These are phyloP conservation scores for Candida maltosa DNA, from an alignment of 805 yeast species.

Conservation along the genomic window DNA sequence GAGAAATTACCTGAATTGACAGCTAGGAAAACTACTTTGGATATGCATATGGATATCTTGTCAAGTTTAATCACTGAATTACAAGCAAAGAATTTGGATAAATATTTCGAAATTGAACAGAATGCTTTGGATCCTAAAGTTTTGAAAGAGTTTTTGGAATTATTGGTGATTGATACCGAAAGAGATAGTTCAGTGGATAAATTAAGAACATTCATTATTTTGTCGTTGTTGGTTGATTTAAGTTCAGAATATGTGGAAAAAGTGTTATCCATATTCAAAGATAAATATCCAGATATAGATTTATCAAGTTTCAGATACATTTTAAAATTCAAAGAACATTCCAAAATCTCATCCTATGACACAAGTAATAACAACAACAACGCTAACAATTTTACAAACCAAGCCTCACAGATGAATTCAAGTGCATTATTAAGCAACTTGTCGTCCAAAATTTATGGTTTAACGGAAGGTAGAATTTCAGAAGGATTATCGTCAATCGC, in stretches of 20 bases:
- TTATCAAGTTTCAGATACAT: slow-evolving; percentile 67
- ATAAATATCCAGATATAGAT: slow-evolving; percentile 50
- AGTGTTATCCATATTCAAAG: slow-evolving; percentile 60
- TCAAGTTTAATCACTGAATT: slow-evolving; percentile 79
- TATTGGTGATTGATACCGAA: slow-evolving; percentile 48
- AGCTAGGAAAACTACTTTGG: slow-evolving; percentile 81
- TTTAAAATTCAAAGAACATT: slow-evolving; percentile 70
- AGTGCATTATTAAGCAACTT: slow-evolving; percentile 68
- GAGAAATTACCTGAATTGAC: slow-evolving; percentile 91
- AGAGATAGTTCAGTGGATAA: slow-evolving; percentile 73
- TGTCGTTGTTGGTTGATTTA: slow-evolving; percentile 52
- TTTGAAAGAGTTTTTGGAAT: slow-evolving; percentile 56
- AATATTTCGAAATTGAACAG: slow-evolving; percentile 93
- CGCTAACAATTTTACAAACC: slow-evolving; percentile 11
- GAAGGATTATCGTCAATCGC: slow-evolving; percentile 90
- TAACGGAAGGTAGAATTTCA: slow-evolving; percentile 78
- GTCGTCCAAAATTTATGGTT: slow-evolving; percentile 73
- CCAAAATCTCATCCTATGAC: slow-evolving; percentile 16
- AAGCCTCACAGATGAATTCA: slow-evolving; percentile 38
- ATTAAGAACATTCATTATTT: slow-evolving; percentile 82
- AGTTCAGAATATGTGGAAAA: slow-evolving; percentile 36
- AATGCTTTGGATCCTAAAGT: slow-evolving; percentile 61
- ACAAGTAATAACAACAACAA: slow-evolving; percentile 10
- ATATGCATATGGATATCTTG: slow-evolving; percentile 94
- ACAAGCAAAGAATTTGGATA: slow-evolving; percentile 83